Conservation (phyloP, 164 flowering plant genomes). For the Vitis amurensis region DNA sequence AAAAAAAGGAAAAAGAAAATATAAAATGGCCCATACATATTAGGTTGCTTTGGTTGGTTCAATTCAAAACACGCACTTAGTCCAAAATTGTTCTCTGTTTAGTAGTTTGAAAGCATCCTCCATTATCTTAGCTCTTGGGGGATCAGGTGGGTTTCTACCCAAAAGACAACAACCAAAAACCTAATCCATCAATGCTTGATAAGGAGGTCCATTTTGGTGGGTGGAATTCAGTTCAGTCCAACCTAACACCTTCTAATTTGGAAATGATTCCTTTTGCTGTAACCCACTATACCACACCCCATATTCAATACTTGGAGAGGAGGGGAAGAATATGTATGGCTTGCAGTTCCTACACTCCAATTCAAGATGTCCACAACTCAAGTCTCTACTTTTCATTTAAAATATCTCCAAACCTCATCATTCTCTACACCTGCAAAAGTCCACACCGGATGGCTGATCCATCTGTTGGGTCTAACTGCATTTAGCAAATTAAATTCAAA, state of each 20-base stretch:
- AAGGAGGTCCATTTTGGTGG: neutral
- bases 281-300: neutral
- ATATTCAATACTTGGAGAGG: neutral
- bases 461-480: too few relatives aligned
- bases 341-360: too few relatives aligned
- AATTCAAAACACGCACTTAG: neutral
- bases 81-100: neutral
- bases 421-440: too few relatives aligned
- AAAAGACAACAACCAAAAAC: slow-evolving; percentile 10
- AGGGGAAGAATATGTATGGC: too few relatives aligned
- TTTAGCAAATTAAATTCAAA: too few relatives aligned
- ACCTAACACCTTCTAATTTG: slow-evolving; percentile 4
- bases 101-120: neutral
- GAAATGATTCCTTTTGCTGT: neutral
- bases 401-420: neutral
- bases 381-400: neutral
- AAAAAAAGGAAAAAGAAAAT: too few relatives aligned
- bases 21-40: too few relatives aligned
- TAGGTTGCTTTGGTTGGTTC: too few relatives aligned
- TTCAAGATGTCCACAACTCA: neutral
- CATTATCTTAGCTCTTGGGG: slow-evolving; percentile 1
- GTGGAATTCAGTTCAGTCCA: neutral
- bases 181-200: slow-evolving; percentile 11
- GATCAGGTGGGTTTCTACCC: slow-evolving; percentile 6
- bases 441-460: too few relatives aligned